phyloP scores from a whole-genome alignment of 148 eudicot species.

The Simmondsia chinensis region DNA sequence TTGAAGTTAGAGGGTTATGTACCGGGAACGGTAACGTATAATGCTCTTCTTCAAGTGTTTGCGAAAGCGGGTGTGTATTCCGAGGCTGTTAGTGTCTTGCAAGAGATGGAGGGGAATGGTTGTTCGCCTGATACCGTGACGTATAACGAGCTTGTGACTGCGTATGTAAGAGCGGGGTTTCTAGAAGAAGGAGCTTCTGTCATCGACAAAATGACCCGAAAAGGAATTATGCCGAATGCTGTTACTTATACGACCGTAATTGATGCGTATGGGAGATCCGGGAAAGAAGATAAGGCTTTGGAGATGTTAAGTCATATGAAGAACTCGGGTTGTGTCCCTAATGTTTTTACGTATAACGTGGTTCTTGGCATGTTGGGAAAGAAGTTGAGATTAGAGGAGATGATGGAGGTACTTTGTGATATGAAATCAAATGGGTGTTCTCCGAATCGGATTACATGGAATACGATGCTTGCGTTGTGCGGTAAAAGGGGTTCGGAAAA shows the following conservation, averaged over 20 bases:
- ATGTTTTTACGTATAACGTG: conserved; percentile 77
- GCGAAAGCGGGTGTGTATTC: conserved; percentile 73
- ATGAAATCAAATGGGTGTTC: conserved; percentile 74
- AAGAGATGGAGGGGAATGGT: conserved; percentile 69
- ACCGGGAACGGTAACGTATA: conserved; percentile 74
- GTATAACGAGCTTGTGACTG: conserved; percentile 73
- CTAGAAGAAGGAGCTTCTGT: conserved; percentile 69
- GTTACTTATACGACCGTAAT: conserved; percentile 77
- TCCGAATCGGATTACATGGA: conserved; percentile 85
- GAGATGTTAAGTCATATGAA: conserved; percentile 63
- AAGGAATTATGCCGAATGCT: conserved; percentile 78
- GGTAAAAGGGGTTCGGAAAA: conserved; percentile 60
- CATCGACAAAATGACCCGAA: conserved; percentile 57
- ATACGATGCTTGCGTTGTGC: conserved; percentile 81
- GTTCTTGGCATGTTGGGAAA: conserved; percentile 78
- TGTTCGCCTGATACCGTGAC: conserved; percentile 73
- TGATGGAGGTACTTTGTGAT: conserved; percentile 60
- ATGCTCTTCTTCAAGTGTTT: conserved; percentile 80
- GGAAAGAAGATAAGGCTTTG: conserved; percentile 71
- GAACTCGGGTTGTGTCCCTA: conserved; percentile 72
- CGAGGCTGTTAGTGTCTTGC: conserved; percentile 63
- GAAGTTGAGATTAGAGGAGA: conserved; percentile 56
- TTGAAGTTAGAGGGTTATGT: conserved; percentile 52
- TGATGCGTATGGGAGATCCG: conserved; percentile 82
- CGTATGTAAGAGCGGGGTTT: conserved; percentile 77